Conservation (phyloP, 345 rosid genomes). For the Rhizophora mangle region DNA sequence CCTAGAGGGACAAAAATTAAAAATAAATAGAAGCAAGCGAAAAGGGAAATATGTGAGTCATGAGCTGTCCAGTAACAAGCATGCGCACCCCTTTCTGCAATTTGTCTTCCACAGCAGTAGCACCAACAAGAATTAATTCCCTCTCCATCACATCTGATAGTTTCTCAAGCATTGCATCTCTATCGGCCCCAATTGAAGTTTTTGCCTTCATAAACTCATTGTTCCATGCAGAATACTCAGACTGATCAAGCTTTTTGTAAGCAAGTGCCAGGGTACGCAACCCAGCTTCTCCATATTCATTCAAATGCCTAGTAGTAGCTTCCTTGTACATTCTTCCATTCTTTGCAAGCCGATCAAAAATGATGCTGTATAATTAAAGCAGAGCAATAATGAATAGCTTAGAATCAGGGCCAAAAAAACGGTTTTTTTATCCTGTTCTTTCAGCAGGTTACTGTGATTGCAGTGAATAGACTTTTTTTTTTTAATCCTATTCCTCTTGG, state of each 20-base stretch:
- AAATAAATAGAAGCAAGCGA: constrained; percentile 23
- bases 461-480: too few species aligned
- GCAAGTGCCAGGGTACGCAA: constrained; percentile 81
- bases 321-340: constrained; percentile 65
- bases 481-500: too few species aligned
- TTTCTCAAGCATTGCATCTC: constrained; percentile 71
- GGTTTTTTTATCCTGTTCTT: too few species aligned
- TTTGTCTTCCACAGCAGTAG: constrained; percentile 99
- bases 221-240: constrained; percentile 77
- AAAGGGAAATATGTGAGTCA: constrained; percentile 6
- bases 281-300: constrained; percentile 95
- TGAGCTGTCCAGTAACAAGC: constrained; percentile 12
- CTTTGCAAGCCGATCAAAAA: constrained; percentile 82
- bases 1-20: constrained; percentile 42
- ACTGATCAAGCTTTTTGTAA: constrained; percentile 66
- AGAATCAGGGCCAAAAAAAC: not conserved
- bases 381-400: constrained; percentile 11
- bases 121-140: constrained; percentile 85
- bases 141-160: constrained; percentile 82
- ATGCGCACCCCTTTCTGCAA: constrained; percentile 81
- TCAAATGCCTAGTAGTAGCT: constrained; percentile 67
- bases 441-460: too few species aligned
- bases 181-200: constrained; percentile 73
- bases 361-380: constrained; percentile 54
- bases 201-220: constrained; percentile 75